Evolutionary conservation across 2,329 filamentous ascomycete species (phyloP).

Genomic region (Aspergillus sojae): DNA sequence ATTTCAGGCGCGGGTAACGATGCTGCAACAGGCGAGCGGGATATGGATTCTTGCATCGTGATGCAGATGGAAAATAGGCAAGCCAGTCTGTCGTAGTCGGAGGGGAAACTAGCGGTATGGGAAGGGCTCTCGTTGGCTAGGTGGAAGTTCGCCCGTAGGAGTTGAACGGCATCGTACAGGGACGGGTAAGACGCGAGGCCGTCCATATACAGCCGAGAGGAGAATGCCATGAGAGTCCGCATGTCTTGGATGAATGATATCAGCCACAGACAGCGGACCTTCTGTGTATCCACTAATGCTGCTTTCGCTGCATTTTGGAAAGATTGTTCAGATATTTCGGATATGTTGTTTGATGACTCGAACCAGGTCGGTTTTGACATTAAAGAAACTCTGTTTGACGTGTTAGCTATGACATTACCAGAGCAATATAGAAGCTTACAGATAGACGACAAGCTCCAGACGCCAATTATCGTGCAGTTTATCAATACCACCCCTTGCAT

Average conservation of each 20-base stretch:
- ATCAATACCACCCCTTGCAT: conserved; percentile 35
- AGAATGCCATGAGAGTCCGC: conserved; percentile 29
- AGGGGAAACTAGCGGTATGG: background rate
- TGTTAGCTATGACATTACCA: background rate
- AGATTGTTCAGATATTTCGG: conserved; percentile 16
- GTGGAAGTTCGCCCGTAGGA: conserved; percentile 21
- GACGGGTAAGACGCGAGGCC: conserved; percentile 19
- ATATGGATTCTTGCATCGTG: conserved; percentile 24
- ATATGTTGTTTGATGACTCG: conserved; percentile 27
- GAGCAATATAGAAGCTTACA: conserved; percentile 21
- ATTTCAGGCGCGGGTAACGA: background rate
- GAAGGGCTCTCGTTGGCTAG: background rate
- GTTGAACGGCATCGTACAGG: conserved; percentile 17
- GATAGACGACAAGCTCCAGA: conserved; percentile 30
- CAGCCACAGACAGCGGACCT: conserved; percentile 32
- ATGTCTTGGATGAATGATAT: conserved; percentile 35
- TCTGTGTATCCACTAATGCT: conserved; percentile 24
- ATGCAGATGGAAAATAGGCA: conserved; percentile 25
- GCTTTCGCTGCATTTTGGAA: background rate
- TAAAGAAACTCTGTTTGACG: conserved; percentile 25
- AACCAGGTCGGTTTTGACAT: conserved; percentile 35
- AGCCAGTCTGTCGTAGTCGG: conserved; percentile 14
- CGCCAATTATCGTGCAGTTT: conserved; percentile 34
- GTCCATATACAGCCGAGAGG: conserved; percentile 13
- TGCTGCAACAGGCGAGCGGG: background rate